phyloP scores from a whole-genome alignment of 768 basidiomycete genomes.

The Pulveroboletus sp. region DNA sequence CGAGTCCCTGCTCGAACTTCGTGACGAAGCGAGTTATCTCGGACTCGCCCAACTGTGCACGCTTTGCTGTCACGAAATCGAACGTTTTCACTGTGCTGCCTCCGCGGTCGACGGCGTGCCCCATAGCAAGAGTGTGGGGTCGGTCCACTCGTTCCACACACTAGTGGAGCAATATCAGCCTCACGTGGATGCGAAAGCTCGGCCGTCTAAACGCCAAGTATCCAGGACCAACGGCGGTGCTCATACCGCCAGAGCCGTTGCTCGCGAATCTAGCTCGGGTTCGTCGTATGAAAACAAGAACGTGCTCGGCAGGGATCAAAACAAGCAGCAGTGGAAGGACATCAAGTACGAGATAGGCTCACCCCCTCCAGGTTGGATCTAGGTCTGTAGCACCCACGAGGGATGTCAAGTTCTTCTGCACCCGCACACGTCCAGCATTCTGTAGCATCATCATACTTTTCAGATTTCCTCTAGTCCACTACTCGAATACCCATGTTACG shows the following conservation, averaged over 20 bases:
- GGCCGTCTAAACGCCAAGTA: slow-evolving; percentile 5
- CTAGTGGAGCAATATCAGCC: slow-evolving; percentile 51
- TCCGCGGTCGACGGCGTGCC: slow-evolving; percentile 36
- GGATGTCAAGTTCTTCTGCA: neutral
- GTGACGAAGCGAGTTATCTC: slow-evolving; percentile 77
- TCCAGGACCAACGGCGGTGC: neutral
- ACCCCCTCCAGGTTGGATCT: slow-evolving; percentile 50
- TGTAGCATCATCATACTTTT: neutral
- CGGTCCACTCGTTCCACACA: slow-evolving; percentile 57
- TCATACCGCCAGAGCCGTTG: neutral
- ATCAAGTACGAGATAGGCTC: slow-evolving; percentile 4
- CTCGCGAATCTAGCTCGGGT: slow-evolving; percentile 6
- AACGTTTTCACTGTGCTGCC: slow-evolving; percentile 40
- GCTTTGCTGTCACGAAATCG: slow-evolving; percentile 66
- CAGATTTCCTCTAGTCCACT: neutral
- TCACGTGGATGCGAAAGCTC: slow-evolving; percentile 2
- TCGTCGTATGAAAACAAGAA: slow-evolving; percentile 13
- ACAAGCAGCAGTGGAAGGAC: slow-evolving; percentile 6
- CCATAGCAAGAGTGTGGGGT: slow-evolving; percentile 42
- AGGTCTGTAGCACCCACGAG: slow-evolving; percentile 3
- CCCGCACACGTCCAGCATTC: neutral
- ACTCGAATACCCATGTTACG: neutral
- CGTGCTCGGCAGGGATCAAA: slow-evolving; percentile 10
- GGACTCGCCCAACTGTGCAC: slow-evolving; percentile 58
- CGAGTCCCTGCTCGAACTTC: slow-evolving; percentile 66